Evolutionary conservation across 1,139 yeast genomes (phyloP), one percentile per base, ranked within the genome.

Genomic region (Wickerhamomyces sp.): DNA sequence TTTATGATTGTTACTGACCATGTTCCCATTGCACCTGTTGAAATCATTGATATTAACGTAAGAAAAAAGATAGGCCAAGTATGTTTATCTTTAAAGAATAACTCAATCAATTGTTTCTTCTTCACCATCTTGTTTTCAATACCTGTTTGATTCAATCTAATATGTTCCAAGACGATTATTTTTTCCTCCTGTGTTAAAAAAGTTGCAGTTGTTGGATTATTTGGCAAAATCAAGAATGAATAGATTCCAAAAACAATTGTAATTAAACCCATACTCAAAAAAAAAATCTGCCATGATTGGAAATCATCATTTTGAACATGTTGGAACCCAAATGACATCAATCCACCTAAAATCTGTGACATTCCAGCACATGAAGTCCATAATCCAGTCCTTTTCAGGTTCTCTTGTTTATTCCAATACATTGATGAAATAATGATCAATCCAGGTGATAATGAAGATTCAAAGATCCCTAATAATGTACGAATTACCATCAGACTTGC

Each of bases 41-140:
- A 72, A 43, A 72, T 64, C 63, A 57, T 58, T 1, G 59, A 73
- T 18, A 67, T 58, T 15, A 71, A 46, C 10, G 72, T 70, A 45
- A 68, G 59, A 31, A 69, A 41, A 46, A 61, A 57, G 13, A 61
- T 36, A 8, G 79, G 60, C 58, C 79, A 69, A 8, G 85, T 79
- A 55, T 80, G 64, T 36, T 64, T 60, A 46, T 73, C 77, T 9
- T 48, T 41, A 43, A 57, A 41, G 10, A 72, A 48, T 1, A 71
- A 61, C 50, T 72, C 76, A 39, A 58, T 63, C 39, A 79, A 62
- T 55, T 81, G 88, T 36, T 72, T 60, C 56, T 54, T 61, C 54
- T 81, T 79, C 63, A 77, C 75, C 29, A 68, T 67, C 46, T 67
- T 69, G 54, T 71, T 75, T 40, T 82, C 84, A 41, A 77, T 72